Percentiles rank a stretch among this genome's conserved stretches.
phyloP scores from a whole-genome alignment of 495 filamentous ascomycete genomes.

The Aspergillus campestris region DNA sequence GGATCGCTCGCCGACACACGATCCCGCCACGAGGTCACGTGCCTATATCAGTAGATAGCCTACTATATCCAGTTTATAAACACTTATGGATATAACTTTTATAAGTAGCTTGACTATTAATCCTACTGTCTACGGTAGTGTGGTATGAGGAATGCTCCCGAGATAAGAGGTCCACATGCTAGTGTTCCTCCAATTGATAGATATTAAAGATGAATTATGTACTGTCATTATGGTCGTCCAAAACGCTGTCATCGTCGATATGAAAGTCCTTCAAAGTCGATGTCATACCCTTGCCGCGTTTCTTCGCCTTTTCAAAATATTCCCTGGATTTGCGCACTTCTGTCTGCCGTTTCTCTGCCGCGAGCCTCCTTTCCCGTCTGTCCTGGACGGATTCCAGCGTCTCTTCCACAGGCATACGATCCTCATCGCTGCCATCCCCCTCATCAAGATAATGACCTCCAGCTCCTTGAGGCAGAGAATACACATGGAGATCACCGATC shows the following conservation, averaged over 20 bases:
- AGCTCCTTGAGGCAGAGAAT: slow-evolving; percentile 14
- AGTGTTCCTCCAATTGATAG: no score
- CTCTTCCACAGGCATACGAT: slow-evolving; percentile 16
- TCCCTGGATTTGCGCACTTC: slow-evolving; percentile 26
- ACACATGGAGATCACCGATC: slow-evolving; percentile 51
- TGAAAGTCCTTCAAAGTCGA: slow-evolving; percentile 26
- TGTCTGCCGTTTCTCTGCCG: slow-evolving; percentile 22
- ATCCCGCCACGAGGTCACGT: slow-evolving; percentile 30
- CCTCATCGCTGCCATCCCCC: slow-evolving; percentile 9
- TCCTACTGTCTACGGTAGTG: no score
- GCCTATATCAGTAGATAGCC: slow-evolving; percentile 34
- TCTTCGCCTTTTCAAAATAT: slow-evolving; percentile 29
- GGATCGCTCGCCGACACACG: slow-evolving; percentile 14
- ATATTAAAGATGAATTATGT: no score
- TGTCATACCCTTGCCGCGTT: slow-evolving; percentile 26
- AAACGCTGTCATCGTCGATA: slow-evolving; percentile 18
- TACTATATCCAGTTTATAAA: slow-evolving; percentile 1
- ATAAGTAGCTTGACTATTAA: no score
- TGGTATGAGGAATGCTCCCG: no score
- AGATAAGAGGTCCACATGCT: no score
- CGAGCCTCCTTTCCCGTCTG: slow-evolving; percentile 25
- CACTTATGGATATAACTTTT: no score
- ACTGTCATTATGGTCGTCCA: neutral
- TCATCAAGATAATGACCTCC: slow-evolving; percentile 10
- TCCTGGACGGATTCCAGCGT: slow-evolving; percentile 16